Conservation (phyloP, 768 basidiomycete species). For the Russula sp. region DNA sequence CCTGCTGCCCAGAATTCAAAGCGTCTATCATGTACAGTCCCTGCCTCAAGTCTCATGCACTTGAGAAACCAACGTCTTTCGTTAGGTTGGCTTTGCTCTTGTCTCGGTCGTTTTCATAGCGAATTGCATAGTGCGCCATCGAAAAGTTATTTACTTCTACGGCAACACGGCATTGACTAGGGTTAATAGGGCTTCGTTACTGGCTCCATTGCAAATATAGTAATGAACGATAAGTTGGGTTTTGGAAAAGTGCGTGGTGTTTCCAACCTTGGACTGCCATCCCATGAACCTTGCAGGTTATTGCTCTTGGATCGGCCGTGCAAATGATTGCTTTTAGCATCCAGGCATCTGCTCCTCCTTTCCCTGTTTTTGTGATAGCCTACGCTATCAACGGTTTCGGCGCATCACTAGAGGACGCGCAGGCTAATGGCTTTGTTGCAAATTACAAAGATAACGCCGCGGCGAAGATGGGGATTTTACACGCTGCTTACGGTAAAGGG, state of each 20-base stretch:
- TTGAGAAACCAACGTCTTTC: not conserved
- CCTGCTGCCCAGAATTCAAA: constrained; percentile 63
- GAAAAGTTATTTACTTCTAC: not conserved
- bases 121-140: constrained; percentile 34
- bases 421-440: constrained; percentile 65
- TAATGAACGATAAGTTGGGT: constrained; percentile 37
- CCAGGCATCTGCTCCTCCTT: constrained; percentile 51
- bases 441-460: constrained; percentile 47
- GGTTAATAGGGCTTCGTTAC: constrained; percentile 40
- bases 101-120: constrained; percentile 59
- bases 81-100: constrained; percentile 41
- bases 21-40: constrained; percentile 38
- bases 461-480: constrained; percentile 61
- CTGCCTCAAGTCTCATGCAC: not conserved
- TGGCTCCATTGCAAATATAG: constrained; percentile 43
- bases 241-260: constrained; percentile 38
- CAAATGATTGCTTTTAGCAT: constrained; percentile 50
- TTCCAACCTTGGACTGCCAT: not conserved
- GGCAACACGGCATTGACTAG: not conserved
- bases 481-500: constrained; percentile 51
- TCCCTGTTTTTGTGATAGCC: constrained; percentile 50
- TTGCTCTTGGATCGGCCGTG: constrained; percentile 39
- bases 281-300: constrained; percentile 27
- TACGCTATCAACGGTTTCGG: constrained; percentile 46
- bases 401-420: constrained; percentile 52